Base-by-base conservation (phyloP, 805 yeast genomes). In the Wickerhamomyces tratensis region DNA sequence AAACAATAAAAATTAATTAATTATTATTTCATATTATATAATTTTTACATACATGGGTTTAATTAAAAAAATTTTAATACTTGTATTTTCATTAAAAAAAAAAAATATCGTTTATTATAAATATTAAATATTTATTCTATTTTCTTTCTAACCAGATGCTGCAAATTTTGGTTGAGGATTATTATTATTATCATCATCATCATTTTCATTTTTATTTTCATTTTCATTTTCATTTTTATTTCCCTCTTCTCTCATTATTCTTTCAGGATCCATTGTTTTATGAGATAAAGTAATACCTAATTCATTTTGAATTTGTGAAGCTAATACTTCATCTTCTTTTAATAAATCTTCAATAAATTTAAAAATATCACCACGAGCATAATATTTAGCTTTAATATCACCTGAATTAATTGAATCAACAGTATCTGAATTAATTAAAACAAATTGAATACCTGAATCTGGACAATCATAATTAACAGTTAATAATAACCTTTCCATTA, bases 401-500 rank as follows among this genome's bases (percentile, higher is more conserved):
- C 55, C 53, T 25, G 62, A 57, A 36, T 61, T 57, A 20, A 70
- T 54, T 1, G 69, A 56, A 5, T 62, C 57, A 6, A 74, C 74
- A 0, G 75, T 70, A 5, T 63, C 63, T 36, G 61, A 61, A 44
- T 71, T 71, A 13, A 77, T 61, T 9, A 77, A 54, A 2, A 76
- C 80, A 52, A 65, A 74, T 20, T 69, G 57, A 8, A 73, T 64
- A 0, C 76, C 74, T 25, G 79, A 71, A n/a, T 71, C 78, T 0
- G 82, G 82, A 49, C 79, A 72, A 39, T 76, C 82, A 53, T 69
- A 77, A 51, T 76, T 77, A 6, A 75, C 76, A 38, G 67, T 64
- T 14, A 76, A 54, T 25, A 76, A 52, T 14, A 76, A 44, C 42
- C 73, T 65, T 44, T 76, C 82, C 69, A 77, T 63, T 6, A 76